Evolutionary conservation across 371 early-diverging fungal species (phyloP), one percentile per base, ranked within the genome.

Genomic region (Mucor sp.): DNA sequence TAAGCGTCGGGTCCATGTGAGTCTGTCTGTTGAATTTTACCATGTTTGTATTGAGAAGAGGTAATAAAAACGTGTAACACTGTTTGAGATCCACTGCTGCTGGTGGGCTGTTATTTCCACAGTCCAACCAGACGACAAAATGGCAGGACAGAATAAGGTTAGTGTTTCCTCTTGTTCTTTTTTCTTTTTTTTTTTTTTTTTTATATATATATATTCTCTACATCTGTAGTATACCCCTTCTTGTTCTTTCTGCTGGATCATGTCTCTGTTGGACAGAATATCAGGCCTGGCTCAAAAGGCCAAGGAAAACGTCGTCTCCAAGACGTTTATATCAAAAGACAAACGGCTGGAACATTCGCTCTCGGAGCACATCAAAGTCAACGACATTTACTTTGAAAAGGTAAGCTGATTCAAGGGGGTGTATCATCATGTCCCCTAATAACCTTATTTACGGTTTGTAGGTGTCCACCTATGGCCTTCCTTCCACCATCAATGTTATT

Each of bases 401-500:
- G 72, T 68, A 72, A 4, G 4, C 30, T 48, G n/a, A n/a, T 50
- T 50, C 15, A 33, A 57, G 57, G 57, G 33, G 33, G 6, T n/a
- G n/a, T n/a, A n/a, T n/a, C n/a, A n/a, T n/a, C n/a, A n/a, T n/a
- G n/a, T n/a, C n/a, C n/a, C n/a, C n/a, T n/a, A n/a, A n/a, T 41
- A 41, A 41, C 41, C 4, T 41, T 17, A 41, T 17, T 17, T 11
- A 17, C 4, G 5, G 3, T 35, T 11, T 35, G 2, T 63, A 82
- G 79, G 67, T 80, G 47, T 71, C 86, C 21, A 75, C 78, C 1
- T 85, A 81, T 70, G 88, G 88, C 5, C 47, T 86, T 48, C 81
- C 86, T 27, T 81, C 79, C 14, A 68, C 68, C 19, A 70, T 85
- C 11, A 74, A 79, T 12, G 69, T 79, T 6, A 66, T 83, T 25